Percentiles rank a stretch among this genome's conserved stretches.
Conservation (phyloP, 306 rosid species). For the Begonia loranthoides region DNA sequence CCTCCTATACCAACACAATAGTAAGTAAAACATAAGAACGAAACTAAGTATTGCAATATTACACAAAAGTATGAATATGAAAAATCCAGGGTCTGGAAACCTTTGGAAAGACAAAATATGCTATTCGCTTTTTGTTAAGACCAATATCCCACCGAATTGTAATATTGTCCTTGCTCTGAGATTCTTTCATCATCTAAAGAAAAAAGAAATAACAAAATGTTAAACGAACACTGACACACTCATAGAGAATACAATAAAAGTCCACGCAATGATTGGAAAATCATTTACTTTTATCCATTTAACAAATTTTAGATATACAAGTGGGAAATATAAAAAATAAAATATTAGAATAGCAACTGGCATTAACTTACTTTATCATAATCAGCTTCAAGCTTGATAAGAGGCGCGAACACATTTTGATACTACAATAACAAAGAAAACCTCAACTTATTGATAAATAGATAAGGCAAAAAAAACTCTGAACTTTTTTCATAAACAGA, state of each 20-base stretch:
- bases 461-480: neutral
- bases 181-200: constrained; percentile 94
- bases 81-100: constrained; percentile 14
- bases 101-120: constrained; percentile 97
- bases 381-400: constrained; percentile 99
- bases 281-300: no score
- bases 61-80: neutral
- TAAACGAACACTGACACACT: neutral
- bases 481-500: no score
- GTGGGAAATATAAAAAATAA: neutral
- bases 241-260: neutral
- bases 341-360: constrained; percentile 3
- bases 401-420: constrained; percentile 99
- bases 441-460: constrained; percentile 14
- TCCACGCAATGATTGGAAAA: no score
- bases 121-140: constrained; percentile 95
- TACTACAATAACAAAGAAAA: constrained; percentile 40
- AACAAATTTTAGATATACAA: no score
- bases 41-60: neutral
- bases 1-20: constrained; percentile 52
- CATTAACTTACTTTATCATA: constrained; percentile 66
- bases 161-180: constrained; percentile 95
- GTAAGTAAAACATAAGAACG: constrained; percentile 6
- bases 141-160: constrained; percentile 97
- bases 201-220: constrained; percentile 15